These are phyloP conservation scores for Thuidium tamariscinum DNA, from an alignment of 225 moss, liverwort and hornwort species.

Conservation along the genomic window DNA sequence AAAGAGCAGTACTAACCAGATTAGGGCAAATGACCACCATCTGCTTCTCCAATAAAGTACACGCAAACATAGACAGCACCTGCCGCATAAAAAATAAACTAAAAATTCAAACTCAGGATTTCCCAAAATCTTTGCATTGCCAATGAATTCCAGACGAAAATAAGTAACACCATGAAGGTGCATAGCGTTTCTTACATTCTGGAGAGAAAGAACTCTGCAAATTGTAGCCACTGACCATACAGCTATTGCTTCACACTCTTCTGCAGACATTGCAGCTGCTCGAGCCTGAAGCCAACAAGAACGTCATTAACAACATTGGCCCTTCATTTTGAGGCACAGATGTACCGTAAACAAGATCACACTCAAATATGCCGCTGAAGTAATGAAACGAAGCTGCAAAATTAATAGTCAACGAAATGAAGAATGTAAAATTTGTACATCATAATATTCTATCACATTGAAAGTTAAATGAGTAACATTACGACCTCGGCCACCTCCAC, in stretches of 20 bases:
- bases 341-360: not conserved
- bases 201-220: constrained; percentile 87
- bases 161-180: not conserved
- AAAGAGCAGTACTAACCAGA: constrained; percentile 41
- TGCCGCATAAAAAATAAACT: constrained; percentile 7
- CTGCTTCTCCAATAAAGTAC: constrained; percentile 92
- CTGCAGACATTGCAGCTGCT: constrained; percentile 79
- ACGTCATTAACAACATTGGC: not conserved
- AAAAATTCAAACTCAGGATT: not conserved
- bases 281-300: constrained; percentile 42
- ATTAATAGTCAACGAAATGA: not conserved
- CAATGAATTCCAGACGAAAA: not conserved
- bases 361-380: not conserved
- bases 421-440: not conserved
- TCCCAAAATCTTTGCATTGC: not conserved
- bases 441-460: not conserved
- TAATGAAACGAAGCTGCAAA: not conserved
- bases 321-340: not conserved
- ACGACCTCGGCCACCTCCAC: constrained; percentile 86
- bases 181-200: constrained; percentile 48
- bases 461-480: not conserved
- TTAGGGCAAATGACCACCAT: constrained; percentile 92
- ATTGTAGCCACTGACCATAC: constrained; percentile 85
- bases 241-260: constrained; percentile 76
- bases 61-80: constrained; percentile 75